Percentiles rank a stretch among this genome's conserved stretches.
These are phyloP conservation scores for Monosporascus sp. DNA, from an alignment of 2,329 filamentous ascomycete genomes.

Conservation along the genomic window DNA sequence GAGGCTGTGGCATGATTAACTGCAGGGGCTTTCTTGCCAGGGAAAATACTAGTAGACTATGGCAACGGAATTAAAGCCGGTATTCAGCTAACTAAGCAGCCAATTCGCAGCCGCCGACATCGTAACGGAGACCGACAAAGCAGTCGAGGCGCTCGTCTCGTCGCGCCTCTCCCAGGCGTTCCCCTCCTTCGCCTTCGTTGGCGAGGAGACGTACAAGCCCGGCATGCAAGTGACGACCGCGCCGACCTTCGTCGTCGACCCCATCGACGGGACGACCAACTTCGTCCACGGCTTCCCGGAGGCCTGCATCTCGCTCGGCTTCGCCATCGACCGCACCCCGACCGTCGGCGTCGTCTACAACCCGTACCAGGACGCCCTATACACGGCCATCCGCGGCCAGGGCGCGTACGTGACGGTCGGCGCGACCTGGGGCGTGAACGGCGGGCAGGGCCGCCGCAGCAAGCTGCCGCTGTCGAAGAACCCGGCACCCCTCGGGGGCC, in stretches of 20 bases:
- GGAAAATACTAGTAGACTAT: no score
- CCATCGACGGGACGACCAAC: constrained; percentile 79
- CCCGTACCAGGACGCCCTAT: constrained; percentile 66
- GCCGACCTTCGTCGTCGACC: constrained; percentile 77
- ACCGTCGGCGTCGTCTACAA: constrained; percentile 75
- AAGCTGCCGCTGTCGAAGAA: constrained; percentile 41
- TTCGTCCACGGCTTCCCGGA: constrained; percentile 72
- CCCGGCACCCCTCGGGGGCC: constrained; percentile 51
- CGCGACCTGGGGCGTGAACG: constrained; percentile 34
- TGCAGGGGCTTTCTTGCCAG: no score
- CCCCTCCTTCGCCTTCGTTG: constrained; percentile 60
- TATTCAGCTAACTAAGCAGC: not conserved
- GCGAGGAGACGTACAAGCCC: constrained; percentile 71
- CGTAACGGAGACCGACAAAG: constrained; percentile 63
- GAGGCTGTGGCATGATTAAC: no score
- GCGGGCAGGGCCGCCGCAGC: constrained; percentile 28
- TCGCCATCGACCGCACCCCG: constrained; percentile 58
- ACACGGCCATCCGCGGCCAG: constrained; percentile 61
- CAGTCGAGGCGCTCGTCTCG: constrained; percentile 59
- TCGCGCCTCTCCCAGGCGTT: constrained; percentile 46
- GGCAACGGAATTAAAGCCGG: no score
- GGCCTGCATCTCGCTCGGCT: constrained; percentile 71
- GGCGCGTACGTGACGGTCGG: constrained; percentile 56
- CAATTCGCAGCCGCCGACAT: constrained; percentile 54
- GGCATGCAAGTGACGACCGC: constrained; percentile 56